These are phyloP conservation scores for Mycena pura DNA, from an alignment of 768 basidiomycete genomes.

Conservation along the genomic window DNA sequence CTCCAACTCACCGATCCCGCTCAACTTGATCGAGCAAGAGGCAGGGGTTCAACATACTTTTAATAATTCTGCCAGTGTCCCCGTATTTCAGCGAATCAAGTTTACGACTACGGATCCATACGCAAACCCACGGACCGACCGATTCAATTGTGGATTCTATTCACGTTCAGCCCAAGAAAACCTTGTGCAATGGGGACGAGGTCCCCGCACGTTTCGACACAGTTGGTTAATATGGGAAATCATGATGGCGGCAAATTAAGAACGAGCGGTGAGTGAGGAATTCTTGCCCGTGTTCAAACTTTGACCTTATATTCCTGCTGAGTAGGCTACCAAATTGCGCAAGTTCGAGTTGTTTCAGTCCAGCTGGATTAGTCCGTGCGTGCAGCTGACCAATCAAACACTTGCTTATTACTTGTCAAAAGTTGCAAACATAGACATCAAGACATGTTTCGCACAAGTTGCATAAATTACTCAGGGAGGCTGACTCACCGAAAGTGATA, in stretches of 20 bases:
- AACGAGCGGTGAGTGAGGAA: constrained; percentile 31
- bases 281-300: background rate
- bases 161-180: constrained; percentile 34
- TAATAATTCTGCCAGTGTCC: too few relatives aligned
- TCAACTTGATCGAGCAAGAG: too few relatives aligned
- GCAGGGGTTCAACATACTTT: too few relatives aligned
- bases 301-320: background rate
- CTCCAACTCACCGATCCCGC: too few relatives aligned
- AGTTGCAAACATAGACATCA: too few relatives aligned
- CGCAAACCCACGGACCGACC: constrained; percentile 24
- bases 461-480: too few relatives aligned
- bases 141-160: constrained; percentile 34
- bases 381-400: too few relatives aligned
- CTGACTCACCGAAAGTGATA: too few relatives aligned
- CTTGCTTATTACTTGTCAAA: too few relatives aligned
- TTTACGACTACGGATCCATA: constrained; percentile 27
- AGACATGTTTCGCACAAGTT: too few relatives aligned
- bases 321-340: background rate
- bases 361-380: too few relatives aligned
- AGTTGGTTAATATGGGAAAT: constrained; percentile 29
- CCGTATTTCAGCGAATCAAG: constrained; percentile 44
- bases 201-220: constrained; percentile 39
- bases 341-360: background rate
- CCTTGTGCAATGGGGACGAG: constrained; percentile 14
- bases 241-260: constrained; percentile 15